Evolutionary conservation across 1,139 yeast genomes (phyloP), one percentile per base, ranked within the genome.

Genomic region (Debaryomyces sp.): DNA sequence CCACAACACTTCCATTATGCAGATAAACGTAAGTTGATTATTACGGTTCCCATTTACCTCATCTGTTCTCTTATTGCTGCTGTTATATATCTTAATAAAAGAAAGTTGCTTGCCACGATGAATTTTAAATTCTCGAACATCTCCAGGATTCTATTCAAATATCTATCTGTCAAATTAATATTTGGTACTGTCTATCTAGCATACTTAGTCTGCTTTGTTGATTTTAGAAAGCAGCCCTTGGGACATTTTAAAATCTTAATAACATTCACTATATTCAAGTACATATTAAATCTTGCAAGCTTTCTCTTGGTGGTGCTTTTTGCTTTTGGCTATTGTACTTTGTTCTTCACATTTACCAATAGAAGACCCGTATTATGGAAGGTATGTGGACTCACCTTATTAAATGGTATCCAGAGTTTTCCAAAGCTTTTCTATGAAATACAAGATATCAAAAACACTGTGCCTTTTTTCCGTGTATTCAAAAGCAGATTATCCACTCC

Each of bases 271-370:
- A 8, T 26, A 2, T 23, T 27, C 10, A 43, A 43, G 23, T 34
- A 43, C 18, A n/a, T 26, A 5, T 29, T 43, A n/a, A 9, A 12
- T 10, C 13, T 43, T 6, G 6, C 34, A 7, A 34, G 21, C n/a
- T 35, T 43, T n/a, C 15, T 10, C 4, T 34, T 43, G 13, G 45
- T 43, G 32, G 17, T 15, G 5, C 37, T 43, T 10, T 43, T 43
- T 27, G 45, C 32, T 26, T 26, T 34, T 23, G 45, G 45, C 5
- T 43, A 43, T 17, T 43, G 40, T 29, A 43, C 45, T 10, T 18
- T 23, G 24, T 43, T 43, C 23, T 43, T 22, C 34, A 34, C 39
- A 12, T 43, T 43, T 7, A 34, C 33, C 13, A 36, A 34, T 24
- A 33, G 30, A 22, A 9, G 27, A 8, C n/a, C 10, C 2, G 13